A percentile compares a stretch with the other conserved stretches of the same genome.
These are phyloP conservation scores for Talaromyces rugulosus DNA, from an alignment of 2,329 filamentous ascomycete species.

Conservation along the genomic window DNA sequence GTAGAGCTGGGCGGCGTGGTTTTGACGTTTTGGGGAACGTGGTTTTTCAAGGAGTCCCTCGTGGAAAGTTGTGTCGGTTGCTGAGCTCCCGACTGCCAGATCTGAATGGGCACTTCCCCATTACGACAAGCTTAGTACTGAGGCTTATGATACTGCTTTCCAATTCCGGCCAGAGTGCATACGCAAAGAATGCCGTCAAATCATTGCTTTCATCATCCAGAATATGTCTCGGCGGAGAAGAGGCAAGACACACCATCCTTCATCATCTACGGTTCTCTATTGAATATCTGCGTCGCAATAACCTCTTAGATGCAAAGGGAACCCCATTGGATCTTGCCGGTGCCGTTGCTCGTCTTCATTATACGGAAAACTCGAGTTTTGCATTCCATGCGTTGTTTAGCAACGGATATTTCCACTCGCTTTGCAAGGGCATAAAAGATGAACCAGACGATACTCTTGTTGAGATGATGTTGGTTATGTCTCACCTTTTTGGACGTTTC, in stretches of 20 bases:
- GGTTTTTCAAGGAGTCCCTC: slow-evolving; percentile 65
- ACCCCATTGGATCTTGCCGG: slow-evolving; percentile 68
- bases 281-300: slow-evolving; percentile 68
- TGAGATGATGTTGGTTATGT: slow-evolving; percentile 64
- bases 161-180: slow-evolving; percentile 60
- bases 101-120: slow-evolving; percentile 71
- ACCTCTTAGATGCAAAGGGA: slow-evolving; percentile 59
- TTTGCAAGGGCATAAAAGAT: slow-evolving; percentile 56
- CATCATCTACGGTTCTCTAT: slow-evolving; percentile 78
- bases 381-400: slow-evolving; percentile 72
- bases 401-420: slow-evolving; percentile 63
- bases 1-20: slow-evolving; percentile 73
- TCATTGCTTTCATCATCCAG: slow-evolving; percentile 66
- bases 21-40: slow-evolving; percentile 80
- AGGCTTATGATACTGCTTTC: slow-evolving; percentile 64
- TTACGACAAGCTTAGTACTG: slow-evolving; percentile 68
- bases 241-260: slow-evolving; percentile 64
- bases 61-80: slow-evolving; percentile 61
- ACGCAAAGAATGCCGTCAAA: slow-evolving; percentile 59
- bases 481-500: slow-evolving; percentile 64
- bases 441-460: slow-evolving; percentile 49
- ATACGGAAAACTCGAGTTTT: slow-evolving; percentile 69
- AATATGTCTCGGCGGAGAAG: slow-evolving; percentile 65
- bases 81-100: slow-evolving; percentile 71
- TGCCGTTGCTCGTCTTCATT: slow-evolving; percentile 68